phyloP scores from a whole-genome alignment of 2,329 filamentous ascomycete genomes.

The Penicillium digitatum region DNA sequence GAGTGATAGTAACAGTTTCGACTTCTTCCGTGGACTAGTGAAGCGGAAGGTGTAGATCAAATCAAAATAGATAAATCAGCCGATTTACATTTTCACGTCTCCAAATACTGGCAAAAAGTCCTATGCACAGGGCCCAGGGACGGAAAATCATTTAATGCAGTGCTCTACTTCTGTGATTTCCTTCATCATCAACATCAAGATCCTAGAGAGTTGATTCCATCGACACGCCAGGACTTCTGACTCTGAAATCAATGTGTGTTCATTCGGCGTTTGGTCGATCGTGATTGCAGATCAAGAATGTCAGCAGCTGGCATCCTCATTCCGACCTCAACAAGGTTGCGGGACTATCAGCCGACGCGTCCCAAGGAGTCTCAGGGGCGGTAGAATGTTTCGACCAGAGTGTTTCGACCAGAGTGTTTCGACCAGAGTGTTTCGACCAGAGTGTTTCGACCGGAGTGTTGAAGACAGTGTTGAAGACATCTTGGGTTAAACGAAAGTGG shows the following conservation, averaged over 20 bases:
- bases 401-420: no score
- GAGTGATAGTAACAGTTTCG: constrained; percentile 97
- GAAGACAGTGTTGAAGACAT: no score
- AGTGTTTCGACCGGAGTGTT: no score
- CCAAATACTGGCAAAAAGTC: neutral
- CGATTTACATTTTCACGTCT: neutral
- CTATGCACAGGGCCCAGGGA: no score
- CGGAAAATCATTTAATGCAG: no score
- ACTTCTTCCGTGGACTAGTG: constrained; percentile 87
- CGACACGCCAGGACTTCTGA: neutral
- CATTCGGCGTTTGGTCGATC: neutral
- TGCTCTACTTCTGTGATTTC: neutral
- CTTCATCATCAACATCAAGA: neutral
- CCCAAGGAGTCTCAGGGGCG: neutral
- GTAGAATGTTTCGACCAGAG: no score
- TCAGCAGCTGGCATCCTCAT: neutral
- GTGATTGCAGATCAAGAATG: neutral
- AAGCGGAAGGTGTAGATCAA: constrained; percentile 65
- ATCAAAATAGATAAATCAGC: neutral
- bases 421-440: no score
- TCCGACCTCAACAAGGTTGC: no score
- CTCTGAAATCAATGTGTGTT: neutral
- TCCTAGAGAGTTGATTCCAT: neutral
- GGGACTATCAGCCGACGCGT: no score
- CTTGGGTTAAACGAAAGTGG: no score